Percentiles rank a stretch among this genome's conserved stretches.
Evolutionary conservation across 2,329 filamentous ascomycete species (phyloP).

Genomic region (Dactylellina cionopaga): DNA sequence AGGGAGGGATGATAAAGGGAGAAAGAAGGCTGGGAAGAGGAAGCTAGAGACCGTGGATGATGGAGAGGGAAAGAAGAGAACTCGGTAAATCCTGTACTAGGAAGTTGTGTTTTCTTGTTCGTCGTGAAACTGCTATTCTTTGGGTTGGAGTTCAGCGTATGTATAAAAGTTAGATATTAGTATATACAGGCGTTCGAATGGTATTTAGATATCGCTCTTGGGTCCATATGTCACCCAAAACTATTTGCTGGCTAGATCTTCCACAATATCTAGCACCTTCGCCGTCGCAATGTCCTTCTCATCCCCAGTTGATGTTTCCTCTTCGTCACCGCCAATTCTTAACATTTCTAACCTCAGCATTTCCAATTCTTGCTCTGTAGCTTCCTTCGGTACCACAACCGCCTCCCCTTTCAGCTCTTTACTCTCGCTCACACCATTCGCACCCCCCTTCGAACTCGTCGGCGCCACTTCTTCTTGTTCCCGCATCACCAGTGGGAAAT

Average conservation of each 20-base stretch:
- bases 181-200: slow-evolving; percentile 23
- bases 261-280: slow-evolving; percentile 9
- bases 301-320: not conserved
- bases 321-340: slow-evolving; percentile 25
- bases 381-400: slow-evolving; percentile 19
- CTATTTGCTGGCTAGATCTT: slow-evolving; percentile 11
- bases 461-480: slow-evolving; percentile 19
- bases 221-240: not conserved
- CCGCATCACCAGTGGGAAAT: slow-evolving; percentile 42
- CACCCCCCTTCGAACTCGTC: slow-evolving; percentile 37
- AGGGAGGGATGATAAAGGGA: slow-evolving; percentile 88
- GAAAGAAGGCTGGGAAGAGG: slow-evolving; percentile 65
- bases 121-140: not conserved
- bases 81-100: not conserved
- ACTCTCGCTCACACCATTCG: not conserved
- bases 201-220: slow-evolving; percentile 8
- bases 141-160: slow-evolving; percentile 29
- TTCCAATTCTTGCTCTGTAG: slow-evolving; percentile 40
- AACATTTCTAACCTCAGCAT: slow-evolving; percentile 33
- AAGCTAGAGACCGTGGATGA: slow-evolving; percentile 59
- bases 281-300: slow-evolving; percentile 11
- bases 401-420: slow-evolving; percentile 11
- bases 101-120: not conserved
- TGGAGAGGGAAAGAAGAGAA: slow-evolving; percentile 68
- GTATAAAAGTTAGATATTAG: slow-evolving; percentile 23